These are phyloP conservation scores for Paramecium primaurelia DNA, from an alignment of 73 alveolate genomes.

Conservation along the genomic window DNA sequence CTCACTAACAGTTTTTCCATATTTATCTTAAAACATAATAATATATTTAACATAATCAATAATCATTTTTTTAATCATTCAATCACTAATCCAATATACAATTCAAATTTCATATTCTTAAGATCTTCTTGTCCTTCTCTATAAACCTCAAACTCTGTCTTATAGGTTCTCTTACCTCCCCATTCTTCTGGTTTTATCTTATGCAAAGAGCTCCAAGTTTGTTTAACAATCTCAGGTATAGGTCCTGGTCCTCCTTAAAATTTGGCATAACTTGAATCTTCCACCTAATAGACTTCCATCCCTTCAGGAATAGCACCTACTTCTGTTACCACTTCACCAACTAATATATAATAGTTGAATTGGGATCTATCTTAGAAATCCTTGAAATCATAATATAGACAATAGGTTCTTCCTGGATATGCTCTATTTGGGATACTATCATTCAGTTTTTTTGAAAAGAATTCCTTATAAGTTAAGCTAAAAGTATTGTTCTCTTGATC, in stretches of 20 bases:
- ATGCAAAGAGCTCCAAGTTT: not conserved
- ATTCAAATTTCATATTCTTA: not conserved
- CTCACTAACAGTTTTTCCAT: not conserved
- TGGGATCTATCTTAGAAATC: not conserved
- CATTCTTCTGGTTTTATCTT: not conserved
- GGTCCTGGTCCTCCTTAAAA: not conserved
- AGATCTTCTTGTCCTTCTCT: not conserved
- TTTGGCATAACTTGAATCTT: not conserved
- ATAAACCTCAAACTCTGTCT: not conserved
- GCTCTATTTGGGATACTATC: not conserved
- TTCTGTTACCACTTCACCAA: not conserved
- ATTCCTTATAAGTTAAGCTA: not conserved
- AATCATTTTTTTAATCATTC: not conserved
- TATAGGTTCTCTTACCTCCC: not conserved
- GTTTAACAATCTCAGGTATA: not conserved
- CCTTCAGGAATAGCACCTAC: not conserved
- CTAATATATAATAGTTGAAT: not conserved
- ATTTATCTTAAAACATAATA: constrained; percentile 1
- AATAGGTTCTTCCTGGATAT: not conserved
- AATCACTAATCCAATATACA: not conserved
- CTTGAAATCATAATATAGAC: not conserved
- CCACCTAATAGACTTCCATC: not conserved
- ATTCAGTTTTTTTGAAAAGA: not conserved
- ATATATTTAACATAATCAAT: not conserved
- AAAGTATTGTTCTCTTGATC: not conserved